Evolutionary conservation across 208 protist species (phyloP), one percentile per base, ranked within the genome.

Genomic region (Leishmania gerbilli): DNA sequence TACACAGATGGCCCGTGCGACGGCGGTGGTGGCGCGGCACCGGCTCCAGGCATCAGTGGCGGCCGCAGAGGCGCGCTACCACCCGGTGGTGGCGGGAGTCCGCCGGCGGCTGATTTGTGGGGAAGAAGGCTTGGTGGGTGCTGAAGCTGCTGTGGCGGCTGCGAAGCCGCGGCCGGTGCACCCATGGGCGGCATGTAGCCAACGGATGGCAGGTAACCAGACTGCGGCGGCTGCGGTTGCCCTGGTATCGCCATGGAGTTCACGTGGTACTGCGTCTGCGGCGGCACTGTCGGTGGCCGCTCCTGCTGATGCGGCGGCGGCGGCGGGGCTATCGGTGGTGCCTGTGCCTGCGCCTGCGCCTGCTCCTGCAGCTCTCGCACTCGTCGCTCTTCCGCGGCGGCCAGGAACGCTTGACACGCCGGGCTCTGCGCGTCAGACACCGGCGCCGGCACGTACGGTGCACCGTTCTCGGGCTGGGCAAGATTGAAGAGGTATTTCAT

Each of bases 341-440:
- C 40, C 55, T 77, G 74, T 1, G 56, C 40, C 74, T 87, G 37
- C 37, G 37, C 79, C 42, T 88, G 74, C 47, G 88, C 84, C 76
- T 90, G 75, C 49, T 89, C 65, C 27, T 84, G 81, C 58, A 83
- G 60, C 37, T 81, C 74, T 2, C 64, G 71, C 71, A 76, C 80
- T 24, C 80, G 79, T 19, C 71, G 88, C 83, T 86, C 81, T 37
- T 89, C 83, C 0, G 84, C 84, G 24, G 84, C 82, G 34, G 84
- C 88, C 76, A 89, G 65, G 64, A 91, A 91, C 6, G 81, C 78
- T 47, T 80, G 77, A 51, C 91, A 95, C 11, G 86, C 42, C 5
- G 76, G 83, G 74, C 88, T 93, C 68, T 87, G 91, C 60, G 83
- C 82, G 60, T 96, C 93, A 4, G 88, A 68, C 27, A 95, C 82